phyloP scores from a whole-genome alignment of 2,329 filamentous ascomycete species.

The Thermomyces lanuginosus region DNA sequence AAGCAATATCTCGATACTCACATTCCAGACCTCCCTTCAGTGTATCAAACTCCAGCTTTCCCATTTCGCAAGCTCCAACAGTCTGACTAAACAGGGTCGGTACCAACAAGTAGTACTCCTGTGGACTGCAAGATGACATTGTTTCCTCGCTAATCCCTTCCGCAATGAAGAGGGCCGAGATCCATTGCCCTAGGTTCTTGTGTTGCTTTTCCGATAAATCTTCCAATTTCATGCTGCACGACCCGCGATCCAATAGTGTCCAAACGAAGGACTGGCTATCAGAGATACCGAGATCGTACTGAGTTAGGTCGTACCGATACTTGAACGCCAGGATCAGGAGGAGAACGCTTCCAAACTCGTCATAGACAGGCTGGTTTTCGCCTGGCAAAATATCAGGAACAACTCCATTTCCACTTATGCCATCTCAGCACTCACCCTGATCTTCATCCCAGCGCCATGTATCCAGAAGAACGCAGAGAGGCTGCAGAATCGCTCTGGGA shows the following conservation, averaged over 20 bases:
- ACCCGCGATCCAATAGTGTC: slow-evolving; percentile 33
- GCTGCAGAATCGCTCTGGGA: slow-evolving; percentile 38
- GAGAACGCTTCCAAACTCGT: slow-evolving; percentile 48
- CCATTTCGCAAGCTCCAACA: slow-evolving; percentile 39
- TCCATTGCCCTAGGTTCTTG: slow-evolving; percentile 43
- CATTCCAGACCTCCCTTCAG: slow-evolving; percentile 48
- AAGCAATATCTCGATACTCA: slow-evolving; percentile 34
- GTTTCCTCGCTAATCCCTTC: slow-evolving; percentile 49
- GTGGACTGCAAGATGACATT: slow-evolving; percentile 47
- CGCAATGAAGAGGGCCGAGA: slow-evolving; percentile 44
- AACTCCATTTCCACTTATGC: too few species aligned
- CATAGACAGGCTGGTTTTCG: slow-evolving; percentile 48
- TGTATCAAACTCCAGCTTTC: slow-evolving; percentile 39
- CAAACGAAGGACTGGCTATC: slow-evolving; percentile 39
- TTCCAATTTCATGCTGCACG: slow-evolving; percentile 31
- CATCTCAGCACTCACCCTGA: slow-evolving; percentile 27
- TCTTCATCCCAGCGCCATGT: slow-evolving; percentile 51
- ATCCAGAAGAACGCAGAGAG: slow-evolving; percentile 42
- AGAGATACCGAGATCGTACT: slow-evolving; percentile 37
- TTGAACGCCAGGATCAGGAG: slow-evolving; percentile 42
- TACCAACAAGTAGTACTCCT: slow-evolving; percentile 47
- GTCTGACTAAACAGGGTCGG: slow-evolving; percentile 47
- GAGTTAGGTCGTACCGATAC: slow-evolving; percentile 39
- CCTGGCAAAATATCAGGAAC: slow-evolving; percentile 25
- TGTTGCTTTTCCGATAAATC: slow-evolving; percentile 40